phyloP scores from a whole-genome alignment of 805 yeast species.

The Jamesozyma piceae region DNA sequence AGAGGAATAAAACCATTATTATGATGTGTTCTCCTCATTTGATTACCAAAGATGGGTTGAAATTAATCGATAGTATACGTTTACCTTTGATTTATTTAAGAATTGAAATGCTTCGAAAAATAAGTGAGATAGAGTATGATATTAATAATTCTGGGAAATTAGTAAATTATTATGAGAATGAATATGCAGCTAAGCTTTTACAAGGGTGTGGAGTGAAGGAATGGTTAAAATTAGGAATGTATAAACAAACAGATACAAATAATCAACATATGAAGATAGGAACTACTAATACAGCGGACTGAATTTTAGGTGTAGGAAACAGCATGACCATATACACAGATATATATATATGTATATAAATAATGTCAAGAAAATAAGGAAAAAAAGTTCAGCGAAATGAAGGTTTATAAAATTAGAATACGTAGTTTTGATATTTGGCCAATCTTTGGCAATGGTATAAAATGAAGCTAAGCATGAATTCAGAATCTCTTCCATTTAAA shows the following conservation, averaged over 20 bases:
- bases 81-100: conserved; percentile 27
- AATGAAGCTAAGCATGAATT: not conserved
- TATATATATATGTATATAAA: no score
- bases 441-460: no score
- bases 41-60: conserved; percentile 25
- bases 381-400: no score
- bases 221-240: conserved; percentile 21
- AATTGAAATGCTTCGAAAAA: conserved; percentile 17
- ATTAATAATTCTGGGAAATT: conserved; percentile 21
- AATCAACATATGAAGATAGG: not conserved
- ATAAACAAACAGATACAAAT: not conserved
- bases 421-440: no score
- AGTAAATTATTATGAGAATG: conserved; percentile 27
- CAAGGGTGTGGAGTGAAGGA: conserved; percentile 22
- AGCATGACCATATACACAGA: no score
- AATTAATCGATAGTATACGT: conserved; percentile 19
- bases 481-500: conserved; percentile 28
- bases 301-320: no score
- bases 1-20: conserved; percentile 17
- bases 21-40: conserved; percentile 29
- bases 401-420: no score
- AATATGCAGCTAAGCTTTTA: conserved; percentile 20
- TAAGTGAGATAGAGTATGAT: conserved; percentile 14
- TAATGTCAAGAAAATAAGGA: no score
- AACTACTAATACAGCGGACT: no score